Conservation (phyloP, 2,329 filamentous ascomycete genomes). For the Lasiodiplodia sp. region DNA sequence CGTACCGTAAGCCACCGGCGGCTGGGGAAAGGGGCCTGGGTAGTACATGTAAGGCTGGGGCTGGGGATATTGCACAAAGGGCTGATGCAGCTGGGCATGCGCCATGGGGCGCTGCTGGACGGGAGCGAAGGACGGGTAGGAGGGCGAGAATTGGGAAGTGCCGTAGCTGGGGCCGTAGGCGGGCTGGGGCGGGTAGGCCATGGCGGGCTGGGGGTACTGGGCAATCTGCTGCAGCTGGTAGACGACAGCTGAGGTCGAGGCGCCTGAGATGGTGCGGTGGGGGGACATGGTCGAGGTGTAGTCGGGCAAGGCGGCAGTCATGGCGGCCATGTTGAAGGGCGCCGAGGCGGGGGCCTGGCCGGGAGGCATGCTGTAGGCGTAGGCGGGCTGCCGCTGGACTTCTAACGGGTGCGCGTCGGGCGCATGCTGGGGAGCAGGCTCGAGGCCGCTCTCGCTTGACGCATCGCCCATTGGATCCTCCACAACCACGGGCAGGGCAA, state of each 20-base stretch:
- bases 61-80: conserved; percentile 26
- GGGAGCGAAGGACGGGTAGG: conserved; percentile 34
- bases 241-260: conserved; percentile 49
- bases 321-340: conserved; percentile 46
- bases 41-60: conserved; percentile 30
- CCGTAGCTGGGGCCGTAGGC: conserved; percentile 40
- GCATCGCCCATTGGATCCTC: conserved; percentile 51
- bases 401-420: conserved; percentile 36
- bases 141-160: conserved; percentile 40
- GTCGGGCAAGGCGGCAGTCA: conserved; percentile 47
- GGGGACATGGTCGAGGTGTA: conserved; percentile 38
- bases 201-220: conserved; percentile 42
- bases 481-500: conserved; percentile 49
- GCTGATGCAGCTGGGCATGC: conserved; percentile 21
- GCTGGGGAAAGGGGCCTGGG: conserved; percentile 30
- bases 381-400: conserved; percentile 35
- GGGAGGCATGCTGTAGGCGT: conserved; percentile 35
- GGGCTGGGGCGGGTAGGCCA: conserved; percentile 37
- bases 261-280: conserved; percentile 43
- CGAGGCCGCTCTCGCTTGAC: conserved; percentile 42
- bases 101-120: conserved; percentile 19
- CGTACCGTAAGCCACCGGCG: conserved; percentile 37
- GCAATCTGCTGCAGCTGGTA: conserved; percentile 50
- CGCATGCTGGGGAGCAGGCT: conserved; percentile 37
- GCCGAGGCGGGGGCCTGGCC: conserved; percentile 39